These are phyloP conservation scores for Epichloe baconii DNA, from an alignment of 2,329 filamentous ascomycete genomes.

Conservation along the genomic window DNA sequence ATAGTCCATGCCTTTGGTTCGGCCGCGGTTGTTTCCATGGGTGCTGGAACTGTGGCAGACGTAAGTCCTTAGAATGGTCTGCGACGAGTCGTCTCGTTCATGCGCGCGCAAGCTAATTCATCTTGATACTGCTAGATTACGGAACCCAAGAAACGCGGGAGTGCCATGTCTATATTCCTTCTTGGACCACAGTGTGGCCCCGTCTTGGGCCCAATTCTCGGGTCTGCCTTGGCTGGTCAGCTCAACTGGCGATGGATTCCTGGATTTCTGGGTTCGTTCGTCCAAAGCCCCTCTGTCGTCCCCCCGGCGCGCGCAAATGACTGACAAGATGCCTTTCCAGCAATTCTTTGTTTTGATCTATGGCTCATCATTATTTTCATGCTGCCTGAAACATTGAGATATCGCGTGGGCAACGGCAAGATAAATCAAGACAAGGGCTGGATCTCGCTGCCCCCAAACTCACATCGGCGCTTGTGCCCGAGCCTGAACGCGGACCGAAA, in stretches of 20 bases:
- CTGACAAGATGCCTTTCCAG: slow-evolving; percentile 6
- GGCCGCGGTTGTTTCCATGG: slow-evolving; percentile 28
- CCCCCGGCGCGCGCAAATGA: no score
- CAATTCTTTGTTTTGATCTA: slow-evolving; percentile 18
- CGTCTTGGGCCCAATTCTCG: slow-evolving; percentile 28
- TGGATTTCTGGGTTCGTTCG: slow-evolving; percentile 19
- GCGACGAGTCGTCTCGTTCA: neutral
- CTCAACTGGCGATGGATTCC: slow-evolving; percentile 31
- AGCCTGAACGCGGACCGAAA: slow-evolving; percentile 13
- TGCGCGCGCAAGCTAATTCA: neutral
- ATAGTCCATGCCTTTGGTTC: slow-evolving; percentile 30
- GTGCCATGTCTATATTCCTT: slow-evolving; percentile 27
- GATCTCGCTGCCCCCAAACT: slow-evolving; percentile 11
- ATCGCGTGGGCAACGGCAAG: slow-evolving; percentile 29
- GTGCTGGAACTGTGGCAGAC: slow-evolving; percentile 30
- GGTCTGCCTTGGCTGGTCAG: slow-evolving; percentile 23
- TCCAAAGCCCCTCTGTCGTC: no score
- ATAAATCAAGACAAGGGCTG: slow-evolving; percentile 10
- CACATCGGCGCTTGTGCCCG: slow-evolving; percentile 12
- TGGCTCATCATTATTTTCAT: slow-evolving; percentile 18
- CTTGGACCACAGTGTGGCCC: slow-evolving; percentile 32
- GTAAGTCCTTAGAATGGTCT: slow-evolving; percentile 5
- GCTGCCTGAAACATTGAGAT: slow-evolving; percentile 32
- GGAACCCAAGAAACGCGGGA: slow-evolving; percentile 24
- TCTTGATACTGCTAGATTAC: slow-evolving; percentile 11